Conservation (phyloP, 2,329 filamentous ascomycete species). For the Hypoxylon sp. region DNA sequence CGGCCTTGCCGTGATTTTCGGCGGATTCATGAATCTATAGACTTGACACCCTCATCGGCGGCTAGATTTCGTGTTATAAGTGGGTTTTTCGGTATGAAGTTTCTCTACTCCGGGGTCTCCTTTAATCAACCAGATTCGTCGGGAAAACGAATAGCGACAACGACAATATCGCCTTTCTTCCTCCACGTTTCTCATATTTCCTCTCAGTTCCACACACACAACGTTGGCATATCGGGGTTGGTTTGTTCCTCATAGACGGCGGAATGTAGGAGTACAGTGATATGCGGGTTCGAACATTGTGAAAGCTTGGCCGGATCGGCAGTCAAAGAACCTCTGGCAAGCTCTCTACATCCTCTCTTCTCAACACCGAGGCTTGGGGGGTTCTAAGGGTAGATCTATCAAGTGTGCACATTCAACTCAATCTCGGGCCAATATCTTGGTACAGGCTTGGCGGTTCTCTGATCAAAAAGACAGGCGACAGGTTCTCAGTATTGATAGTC, state of each 20-base stretch:
- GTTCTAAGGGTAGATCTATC: conserved; percentile 24
- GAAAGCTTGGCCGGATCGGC: conserved; percentile 38
- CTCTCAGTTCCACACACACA: conserved; percentile 33
- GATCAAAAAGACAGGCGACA: conserved; percentile 40
- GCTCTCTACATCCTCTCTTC: conserved; percentile 43
- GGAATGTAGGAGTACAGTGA: conserved; percentile 33
- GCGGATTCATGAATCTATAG: conserved; percentile 51
- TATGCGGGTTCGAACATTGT: conserved; percentile 30
- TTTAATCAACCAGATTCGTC: conserved; percentile 31
- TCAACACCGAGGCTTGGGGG: conserved; percentile 28
- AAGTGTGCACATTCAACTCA: conserved; percentile 39
- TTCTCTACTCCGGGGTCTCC: conserved; percentile 39
- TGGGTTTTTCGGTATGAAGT: conserved; percentile 31
- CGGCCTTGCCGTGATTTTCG: conserved; percentile 38
- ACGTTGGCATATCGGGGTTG: conserved; percentile 41
- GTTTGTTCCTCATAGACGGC: conserved; percentile 42
- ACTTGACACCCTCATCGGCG: conserved; percentile 52
- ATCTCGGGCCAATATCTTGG: conserved; percentile 43
- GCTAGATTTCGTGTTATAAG: conserved; percentile 51
- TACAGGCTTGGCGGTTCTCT: conserved; percentile 43
- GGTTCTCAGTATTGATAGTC: conserved; percentile 42
- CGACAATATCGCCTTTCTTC: conserved; percentile 24
- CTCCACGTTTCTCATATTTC: conserved; percentile 30
- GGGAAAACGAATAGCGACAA: conserved; percentile 26
- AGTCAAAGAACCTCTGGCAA: conserved; percentile 33